Conservation (phyloP, 1,139 yeast genomes). For the Komagataea norvegica region DNA sequence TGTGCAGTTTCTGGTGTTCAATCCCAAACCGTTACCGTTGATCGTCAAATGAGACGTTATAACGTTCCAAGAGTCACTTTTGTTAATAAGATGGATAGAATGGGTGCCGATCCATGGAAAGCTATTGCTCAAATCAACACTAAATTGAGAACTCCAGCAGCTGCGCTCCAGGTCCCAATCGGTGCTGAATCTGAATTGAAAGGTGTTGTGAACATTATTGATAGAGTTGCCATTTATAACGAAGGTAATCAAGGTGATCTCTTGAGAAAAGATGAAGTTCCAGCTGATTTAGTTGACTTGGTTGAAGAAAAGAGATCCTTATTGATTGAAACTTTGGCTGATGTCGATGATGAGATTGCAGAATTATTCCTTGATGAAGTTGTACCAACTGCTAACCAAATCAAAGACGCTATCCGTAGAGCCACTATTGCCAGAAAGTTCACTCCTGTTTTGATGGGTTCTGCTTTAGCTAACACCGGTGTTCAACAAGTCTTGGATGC, state of each 20-base stretch:
- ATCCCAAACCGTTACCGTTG: constrained; percentile 97
- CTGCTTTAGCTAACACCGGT: constrained; percentile 95
- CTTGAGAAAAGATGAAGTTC: constrained; percentile 58
- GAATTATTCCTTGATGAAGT: constrained; percentile 87
- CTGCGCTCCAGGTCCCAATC: constrained; percentile 96
- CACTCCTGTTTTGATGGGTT: constrained; percentile 98
- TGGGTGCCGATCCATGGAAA: constrained; percentile 97
- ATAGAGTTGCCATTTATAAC: constrained; percentile 80
- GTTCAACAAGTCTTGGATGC: constrained; percentile 94
- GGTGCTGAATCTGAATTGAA: constrained; percentile 81
- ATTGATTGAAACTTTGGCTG: constrained; percentile 91
- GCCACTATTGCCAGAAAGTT: constrained; percentile 95
- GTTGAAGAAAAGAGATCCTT: constrained; percentile 81
- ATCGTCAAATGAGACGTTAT: constrained; percentile 97
- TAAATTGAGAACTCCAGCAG: constrained; percentile 90
- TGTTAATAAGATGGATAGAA: constrained; percentile 96
- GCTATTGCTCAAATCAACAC: constrained; percentile 87
- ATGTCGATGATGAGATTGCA: constrained; percentile 96
- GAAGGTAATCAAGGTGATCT: constrained; percentile 92
- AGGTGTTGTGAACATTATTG: constrained; percentile 90
- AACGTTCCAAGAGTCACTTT: constrained; percentile 95
- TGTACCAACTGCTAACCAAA: constrained; percentile 79
- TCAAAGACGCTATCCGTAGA: constrained; percentile 84
- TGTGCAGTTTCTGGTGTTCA: constrained; percentile 99
- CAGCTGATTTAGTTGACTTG: constrained; percentile 65